Evolutionary conservation across 2,329 filamentous ascomycete genomes (phyloP), one percentile per base, ranked within the genome.

Genomic region (Fusarium brachygibbosum): DNA sequence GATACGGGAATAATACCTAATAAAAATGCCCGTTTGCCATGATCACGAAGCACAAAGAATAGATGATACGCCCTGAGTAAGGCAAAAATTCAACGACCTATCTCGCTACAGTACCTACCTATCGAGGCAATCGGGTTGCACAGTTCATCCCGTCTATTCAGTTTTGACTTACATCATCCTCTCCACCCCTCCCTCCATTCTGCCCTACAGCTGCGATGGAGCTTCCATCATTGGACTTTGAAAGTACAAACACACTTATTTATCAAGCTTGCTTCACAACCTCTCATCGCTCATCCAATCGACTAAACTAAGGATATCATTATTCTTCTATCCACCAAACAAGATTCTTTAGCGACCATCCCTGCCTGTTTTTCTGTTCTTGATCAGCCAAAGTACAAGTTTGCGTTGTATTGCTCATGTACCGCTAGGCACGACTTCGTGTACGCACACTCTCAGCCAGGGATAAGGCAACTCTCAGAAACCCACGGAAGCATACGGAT

Each of bases 401-500:
- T 63, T 63, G 28, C 29, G 21, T 63, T 57, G 32, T 63, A 50
- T 63, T 45, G 8, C 31, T 28, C 50, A 50, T 35, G 38, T 35
- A 66, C 40, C 38, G 3, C 49, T 49, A 57, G 44, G 42, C 44
- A 61, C 31, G 29, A 28, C 25, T 68, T 31, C 48, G 45, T 57
- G 23, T 66, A 62, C 46, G 46, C 41, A 49, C 31, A 35, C 53
- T 46, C 50, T 50, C 32, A 45, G 19, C 35, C 55, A 52, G 31
- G 37, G 45, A 61, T 49, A 34, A 58, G 50, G 38, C 52, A 45
- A 42, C 21, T 48, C n/a, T 23, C 51, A 42, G 62, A 69, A 69
- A 35, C 53, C 41, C 37, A 59, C 52, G 55, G 66, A 69, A 67
- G 29, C 58, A 63, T 51, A 40, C 48, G 44, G 66, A 67, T 56